phyloP scores from a whole-genome alignment of 2,329 filamentous ascomycete species.

The Lachnellula hyalina region DNA sequence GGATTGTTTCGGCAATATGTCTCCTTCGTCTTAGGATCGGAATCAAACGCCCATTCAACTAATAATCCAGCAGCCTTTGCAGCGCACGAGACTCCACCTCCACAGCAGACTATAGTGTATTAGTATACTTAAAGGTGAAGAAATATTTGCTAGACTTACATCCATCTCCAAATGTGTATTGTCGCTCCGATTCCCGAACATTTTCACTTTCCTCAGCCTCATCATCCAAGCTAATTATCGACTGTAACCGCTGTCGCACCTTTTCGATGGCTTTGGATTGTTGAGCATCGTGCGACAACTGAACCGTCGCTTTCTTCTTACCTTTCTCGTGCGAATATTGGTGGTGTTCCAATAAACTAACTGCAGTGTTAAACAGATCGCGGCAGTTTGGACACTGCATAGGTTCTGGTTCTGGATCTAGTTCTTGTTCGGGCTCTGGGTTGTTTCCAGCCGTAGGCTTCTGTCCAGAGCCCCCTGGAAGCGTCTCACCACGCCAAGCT shows the following conservation, averaged over 20 bases:
- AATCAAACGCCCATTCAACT: background rate
- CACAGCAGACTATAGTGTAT: background rate
- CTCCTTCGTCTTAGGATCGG: background rate
- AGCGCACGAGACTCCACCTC: background rate
- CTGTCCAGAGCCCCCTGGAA: background rate
- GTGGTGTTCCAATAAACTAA: too few species aligned
- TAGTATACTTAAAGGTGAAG: background rate
- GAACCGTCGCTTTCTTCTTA: too few species aligned
- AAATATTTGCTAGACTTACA: background rate
- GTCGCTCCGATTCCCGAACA: background rate
- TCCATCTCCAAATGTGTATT: background rate
- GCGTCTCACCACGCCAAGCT: background rate
- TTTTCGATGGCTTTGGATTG: background rate
- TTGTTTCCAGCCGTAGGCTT: background rate
- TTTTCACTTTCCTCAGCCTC: background rate
- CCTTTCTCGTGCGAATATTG: too few species aligned
- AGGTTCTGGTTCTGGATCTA: too few species aligned
- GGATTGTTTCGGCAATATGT: background rate
- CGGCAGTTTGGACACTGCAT: too few species aligned
- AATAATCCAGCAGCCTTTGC: background rate
- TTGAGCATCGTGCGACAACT: too few species aligned
- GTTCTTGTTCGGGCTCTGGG: background rate
- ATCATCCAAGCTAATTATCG: background rate
- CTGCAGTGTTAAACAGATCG: too few species aligned
- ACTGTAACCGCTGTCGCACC: background rate